These are phyloP conservation scores for Mycena amicta DNA, from an alignment of 768 basidiomycete genomes.

Conservation along the genomic window DNA sequence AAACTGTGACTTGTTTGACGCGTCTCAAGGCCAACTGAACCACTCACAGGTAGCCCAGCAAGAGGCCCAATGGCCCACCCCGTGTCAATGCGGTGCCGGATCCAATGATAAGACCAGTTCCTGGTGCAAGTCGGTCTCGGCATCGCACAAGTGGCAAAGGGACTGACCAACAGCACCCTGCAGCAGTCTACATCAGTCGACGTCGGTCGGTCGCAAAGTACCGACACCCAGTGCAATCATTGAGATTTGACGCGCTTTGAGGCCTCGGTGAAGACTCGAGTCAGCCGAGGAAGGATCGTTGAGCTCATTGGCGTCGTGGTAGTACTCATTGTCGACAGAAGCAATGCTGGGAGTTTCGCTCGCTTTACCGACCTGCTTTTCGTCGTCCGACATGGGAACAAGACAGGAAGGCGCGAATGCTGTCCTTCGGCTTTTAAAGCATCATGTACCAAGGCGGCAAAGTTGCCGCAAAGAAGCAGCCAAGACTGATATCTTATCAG, in stretches of 20 bases:
- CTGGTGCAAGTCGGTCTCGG: constrained; percentile 35
- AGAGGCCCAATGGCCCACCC: constrained; percentile 52
- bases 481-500: background rate
- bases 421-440: background rate
- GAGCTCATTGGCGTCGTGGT: constrained; percentile 28
- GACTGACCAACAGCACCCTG: too few relatives aligned
- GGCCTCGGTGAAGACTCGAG: constrained; percentile 47
- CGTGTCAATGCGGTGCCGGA: constrained; percentile 60
- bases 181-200: too few relatives aligned
- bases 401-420: background rate
- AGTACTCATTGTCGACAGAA: constrained; percentile 25
- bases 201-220: too few relatives aligned
- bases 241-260: constrained; percentile 55
- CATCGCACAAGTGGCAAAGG: too few relatives aligned
- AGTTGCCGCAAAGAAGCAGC: too few relatives aligned
- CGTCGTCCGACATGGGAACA: constrained; percentile 11
- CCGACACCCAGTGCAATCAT: constrained; percentile 62
- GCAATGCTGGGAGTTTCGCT: constrained; percentile 9
- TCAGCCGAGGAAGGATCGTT: constrained; percentile 36
- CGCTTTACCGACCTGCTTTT: constrained; percentile 1
- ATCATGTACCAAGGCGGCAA: too few relatives aligned
- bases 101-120: constrained; percentile 58
- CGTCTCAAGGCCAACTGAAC: background rate
- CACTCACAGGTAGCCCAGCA: constrained; percentile 37
- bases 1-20: constrained; percentile 22